phyloP scores from a whole-genome alignment of 2,329 filamentous ascomycete species.

The Coniochaeta pulveracea region DNA sequence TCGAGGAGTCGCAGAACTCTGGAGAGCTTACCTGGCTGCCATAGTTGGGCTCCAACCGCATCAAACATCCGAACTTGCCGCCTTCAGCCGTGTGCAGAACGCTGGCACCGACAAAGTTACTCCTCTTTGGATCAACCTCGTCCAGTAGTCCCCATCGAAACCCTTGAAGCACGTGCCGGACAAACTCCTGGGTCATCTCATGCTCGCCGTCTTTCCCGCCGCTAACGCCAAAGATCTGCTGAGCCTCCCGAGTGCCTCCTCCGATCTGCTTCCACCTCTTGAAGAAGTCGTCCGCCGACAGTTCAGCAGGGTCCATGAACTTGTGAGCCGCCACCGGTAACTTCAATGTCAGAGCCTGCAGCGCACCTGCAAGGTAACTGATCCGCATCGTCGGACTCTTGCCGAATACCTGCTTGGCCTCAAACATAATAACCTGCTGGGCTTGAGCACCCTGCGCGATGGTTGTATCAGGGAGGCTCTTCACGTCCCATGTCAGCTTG shows the following conservation, averaged over 20 bases:
- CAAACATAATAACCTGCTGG: constrained; percentile 92
- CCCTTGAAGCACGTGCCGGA: constrained; percentile 63
- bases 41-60: constrained; percentile 92
- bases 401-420: constrained; percentile 69
- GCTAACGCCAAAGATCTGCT: constrained; percentile 68
- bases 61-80: constrained; percentile 87
- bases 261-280: constrained; percentile 99
- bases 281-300: constrained; percentile 91
- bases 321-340: constrained; percentile 84
- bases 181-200: constrained; percentile 60
- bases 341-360: constrained; percentile 87
- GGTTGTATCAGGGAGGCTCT: constrained; percentile 75
- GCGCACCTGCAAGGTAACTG: constrained; percentile 83
- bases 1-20: background rate
- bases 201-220: constrained; percentile 40
- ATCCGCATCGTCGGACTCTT: constrained; percentile 86
- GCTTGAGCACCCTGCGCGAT: constrained; percentile 67
- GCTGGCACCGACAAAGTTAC: constrained; percentile 87
- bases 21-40: constrained; percentile 68
- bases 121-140: constrained; percentile 80
- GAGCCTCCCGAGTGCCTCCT: constrained; percentile 73
- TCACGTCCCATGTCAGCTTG: constrained; percentile 73
- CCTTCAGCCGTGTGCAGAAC: constrained; percentile 71
- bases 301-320: constrained; percentile 88
- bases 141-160: constrained; percentile 84